phyloP scores from a whole-genome alignment of 2,329 filamentous ascomycete species.

The Juglanconis oblonga region DNA sequence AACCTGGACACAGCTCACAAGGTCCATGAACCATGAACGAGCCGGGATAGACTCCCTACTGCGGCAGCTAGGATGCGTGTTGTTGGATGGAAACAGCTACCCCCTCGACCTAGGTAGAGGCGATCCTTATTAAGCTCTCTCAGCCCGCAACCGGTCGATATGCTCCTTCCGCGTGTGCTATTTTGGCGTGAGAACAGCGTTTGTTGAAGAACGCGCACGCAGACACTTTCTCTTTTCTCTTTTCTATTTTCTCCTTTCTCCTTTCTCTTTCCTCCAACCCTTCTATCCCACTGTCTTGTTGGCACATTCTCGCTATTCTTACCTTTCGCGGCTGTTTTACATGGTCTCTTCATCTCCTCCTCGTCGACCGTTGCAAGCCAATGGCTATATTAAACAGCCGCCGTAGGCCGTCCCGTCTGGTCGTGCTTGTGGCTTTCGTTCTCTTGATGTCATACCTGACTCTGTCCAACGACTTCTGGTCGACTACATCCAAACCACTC shows the following conservation, averaged over 20 bases:
- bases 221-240: background rate
- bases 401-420: constrained; percentile 11
- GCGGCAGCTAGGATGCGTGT: no score
- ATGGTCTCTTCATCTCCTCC: background rate
- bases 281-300: background rate
- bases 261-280: background rate
- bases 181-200: no score
- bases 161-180: no score
- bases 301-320: background rate
- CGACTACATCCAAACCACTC: constrained; percentile 14
- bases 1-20: no score
- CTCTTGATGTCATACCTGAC: constrained; percentile 21
- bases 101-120: no score
- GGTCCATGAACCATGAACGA: no score
- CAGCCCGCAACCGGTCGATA: no score
- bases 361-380: constrained; percentile 3
- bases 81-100: no score
- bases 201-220: no score
- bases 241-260: background rate
- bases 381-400: constrained; percentile 12
- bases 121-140: no score
- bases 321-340: background rate
- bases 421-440: constrained; percentile 2
- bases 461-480: constrained; percentile 19
- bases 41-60: no score